Base-by-base conservation (phyloP, 176 grass and related monocot genomes). In the Triticum urartu region DNA sequence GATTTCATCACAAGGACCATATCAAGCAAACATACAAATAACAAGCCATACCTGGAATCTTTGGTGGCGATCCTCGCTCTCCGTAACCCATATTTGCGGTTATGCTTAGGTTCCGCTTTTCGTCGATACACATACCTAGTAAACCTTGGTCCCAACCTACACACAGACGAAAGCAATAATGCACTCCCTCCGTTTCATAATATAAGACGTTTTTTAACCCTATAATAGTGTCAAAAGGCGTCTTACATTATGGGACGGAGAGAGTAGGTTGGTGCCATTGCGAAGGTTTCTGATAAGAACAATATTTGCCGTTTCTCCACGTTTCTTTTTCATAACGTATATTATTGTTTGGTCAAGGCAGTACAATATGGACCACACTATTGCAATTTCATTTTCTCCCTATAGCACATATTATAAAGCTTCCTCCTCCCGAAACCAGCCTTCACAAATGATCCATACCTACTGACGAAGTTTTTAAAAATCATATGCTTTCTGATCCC, bases 121-220 rank as follows among this genome's bases (percentile, higher is more conserved):
- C 96, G 67, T 93, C 91, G 3, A 98, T 79, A 59, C 93, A 98
- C 91, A 95, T 95, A 85, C 96, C 90, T 81, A 98, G 79, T 70
- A 95, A 82, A 56, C 93, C 93, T 92, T 98, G 93, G 86, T 98
- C 96, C 96, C 91, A 98, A 72, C 96, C 96, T 95, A 45, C 43
- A 12, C 43, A 92, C 3, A 84, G 30, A 72, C 64, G 12, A 33
- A 81, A 72, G 79, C 89, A 56, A 81, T 54, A 70, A 81, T 6
- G 6, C 28, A 30, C 28, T 30, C 28, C 28, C 1, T 30, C 28
- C 28, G 28, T 30, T 30, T 2, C 28, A 30, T 30, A 30, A 30
- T 30, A 30, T 30, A 30, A 30, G 28, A 30, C 28, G 2, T 30
- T 30, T 30, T 30, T 30, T 30, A 30, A 30, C 28, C 28, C 2